phyloP scores from a whole-genome alignment of 2,329 filamentous ascomycete species.

The Fusarium verticillioides region DNA sequence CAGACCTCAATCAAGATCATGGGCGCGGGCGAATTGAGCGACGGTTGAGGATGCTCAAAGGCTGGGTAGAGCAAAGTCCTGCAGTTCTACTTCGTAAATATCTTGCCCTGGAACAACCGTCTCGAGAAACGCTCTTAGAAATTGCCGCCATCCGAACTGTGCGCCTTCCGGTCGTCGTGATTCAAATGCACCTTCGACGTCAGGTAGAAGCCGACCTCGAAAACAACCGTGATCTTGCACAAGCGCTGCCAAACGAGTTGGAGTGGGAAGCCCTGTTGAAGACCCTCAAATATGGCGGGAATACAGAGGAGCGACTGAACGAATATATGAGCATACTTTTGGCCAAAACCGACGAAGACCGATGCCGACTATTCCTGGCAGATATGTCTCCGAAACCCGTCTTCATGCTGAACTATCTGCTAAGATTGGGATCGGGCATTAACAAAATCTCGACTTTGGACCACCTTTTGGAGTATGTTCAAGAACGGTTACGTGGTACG shows the following conservation, averaged over 20 bases:
- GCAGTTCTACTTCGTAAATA: constrained; percentile 42
- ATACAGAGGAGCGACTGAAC: constrained; percentile 37
- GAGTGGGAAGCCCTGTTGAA: constrained; percentile 41
- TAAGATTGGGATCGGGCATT: constrained; percentile 44
- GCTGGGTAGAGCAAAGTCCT: constrained; percentile 40
- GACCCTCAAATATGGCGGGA: constrained; percentile 32
- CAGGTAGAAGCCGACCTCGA: constrained; percentile 28
- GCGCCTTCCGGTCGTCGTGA: constrained; percentile 46
- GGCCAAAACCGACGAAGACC: constrained; percentile 46
- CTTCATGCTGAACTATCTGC: constrained; percentile 48
- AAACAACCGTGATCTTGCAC: constrained; percentile 28
- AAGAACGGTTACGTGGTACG: constrained; percentile 28
- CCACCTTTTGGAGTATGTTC: constrained; percentile 44
- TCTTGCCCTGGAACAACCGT: constrained; percentile 13
- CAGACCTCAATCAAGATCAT: not conserved
- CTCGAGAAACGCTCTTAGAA: constrained; percentile 22
- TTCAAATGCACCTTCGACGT: constrained; percentile 48
- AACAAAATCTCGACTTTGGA: constrained; percentile 39
- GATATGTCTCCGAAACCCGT: constrained; percentile 38
- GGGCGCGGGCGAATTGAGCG: constrained; percentile 29
- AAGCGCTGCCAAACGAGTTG: constrained; percentile 40
- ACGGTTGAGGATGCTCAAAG: constrained; percentile 32
- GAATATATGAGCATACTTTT: constrained; percentile 47
- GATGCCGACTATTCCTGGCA: constrained; percentile 48
- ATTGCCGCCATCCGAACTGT: constrained; percentile 42